phyloP scores from a whole-genome alignment of 352 stramenopile species.

The Pythium oligandrum region DNA sequence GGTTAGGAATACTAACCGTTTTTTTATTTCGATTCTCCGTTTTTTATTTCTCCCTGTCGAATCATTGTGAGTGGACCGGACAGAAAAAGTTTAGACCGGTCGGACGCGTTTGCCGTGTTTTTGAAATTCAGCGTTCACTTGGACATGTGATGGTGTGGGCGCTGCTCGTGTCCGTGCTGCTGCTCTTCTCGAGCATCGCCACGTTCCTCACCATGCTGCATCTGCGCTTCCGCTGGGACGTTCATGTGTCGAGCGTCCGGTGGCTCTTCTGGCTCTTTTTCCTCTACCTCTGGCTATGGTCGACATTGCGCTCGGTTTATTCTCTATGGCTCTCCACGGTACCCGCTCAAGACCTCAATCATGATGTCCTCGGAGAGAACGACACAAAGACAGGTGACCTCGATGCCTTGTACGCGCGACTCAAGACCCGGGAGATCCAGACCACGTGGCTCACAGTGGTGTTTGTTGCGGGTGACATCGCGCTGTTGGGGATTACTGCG shows the following conservation, averaged over 20 bases:
- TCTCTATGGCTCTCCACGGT: slow-evolving; percentile 24
- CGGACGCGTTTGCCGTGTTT: no score
- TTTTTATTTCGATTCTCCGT: no score
- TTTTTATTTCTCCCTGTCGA: no score
- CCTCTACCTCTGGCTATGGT: slow-evolving; percentile 40
- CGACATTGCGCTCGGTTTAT: slow-evolving; percentile 30
- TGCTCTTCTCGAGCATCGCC: background rate
- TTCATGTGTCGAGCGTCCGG: slow-evolving; percentile 31
- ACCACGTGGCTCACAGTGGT: slow-evolving; percentile 26
- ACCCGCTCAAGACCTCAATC: background rate
- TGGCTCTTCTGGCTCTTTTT: slow-evolving; percentile 67
- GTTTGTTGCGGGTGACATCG: slow-evolving; percentile 40
- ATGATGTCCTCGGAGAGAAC: background rate
- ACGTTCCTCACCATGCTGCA: background rate
- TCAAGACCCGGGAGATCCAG: slow-evolving; percentile 15
- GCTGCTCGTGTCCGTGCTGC: background rate
- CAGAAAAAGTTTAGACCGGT: no score
- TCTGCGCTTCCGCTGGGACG: background rate
- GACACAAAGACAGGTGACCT: slow-evolving; percentile 35
- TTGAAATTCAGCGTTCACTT: no score
- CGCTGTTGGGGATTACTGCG: slow-evolving; percentile 42
- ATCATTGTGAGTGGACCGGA: no score
- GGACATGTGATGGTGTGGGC: background rate
- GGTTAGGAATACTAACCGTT: no score
- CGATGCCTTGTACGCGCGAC: no score